phyloP scores from a whole-genome alignment of 2,329 filamentous ascomycete species.

The Ploettnerulaceae sp. region DNA sequence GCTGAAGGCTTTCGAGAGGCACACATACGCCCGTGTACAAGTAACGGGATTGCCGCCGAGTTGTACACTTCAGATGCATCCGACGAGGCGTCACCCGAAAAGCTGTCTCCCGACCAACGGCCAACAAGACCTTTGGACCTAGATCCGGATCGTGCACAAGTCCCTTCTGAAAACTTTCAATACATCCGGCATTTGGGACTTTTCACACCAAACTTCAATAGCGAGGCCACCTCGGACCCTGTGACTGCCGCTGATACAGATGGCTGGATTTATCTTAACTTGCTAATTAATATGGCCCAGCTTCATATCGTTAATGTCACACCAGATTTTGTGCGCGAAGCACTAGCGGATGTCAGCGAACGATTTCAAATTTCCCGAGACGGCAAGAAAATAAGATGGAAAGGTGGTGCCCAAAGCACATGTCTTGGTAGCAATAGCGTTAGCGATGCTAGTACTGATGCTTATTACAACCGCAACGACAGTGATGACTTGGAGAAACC shows the following conservation, averaged over 20 bases:
- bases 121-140: slow-evolving; percentile 73
- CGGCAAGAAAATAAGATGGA: slow-evolving; percentile 76
- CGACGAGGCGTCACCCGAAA: slow-evolving; percentile 13
- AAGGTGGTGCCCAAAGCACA: slow-evolving; percentile 61
- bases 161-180: slow-evolving; percentile 71
- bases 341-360: slow-evolving; percentile 63
- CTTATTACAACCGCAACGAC: slow-evolving; percentile 37
- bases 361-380: slow-evolving; percentile 75
- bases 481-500: slow-evolving; percentile 23
- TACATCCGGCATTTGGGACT: slow-evolving; percentile 74
- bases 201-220: slow-evolving; percentile 51
- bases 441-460: slow-evolving; percentile 47
- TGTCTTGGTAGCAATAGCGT: slow-evolving; percentile 60
- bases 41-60: neutral
- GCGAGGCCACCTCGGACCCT: slow-evolving; percentile 45
- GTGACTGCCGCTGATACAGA: slow-evolving; percentile 58
- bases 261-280: slow-evolving; percentile 78
- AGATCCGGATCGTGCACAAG: slow-evolving; percentile 71
- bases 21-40: slow-evolving; percentile 31
- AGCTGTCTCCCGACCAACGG: slow-evolving; percentile 58
- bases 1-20: slow-evolving; percentile 39
- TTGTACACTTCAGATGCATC: slow-evolving; percentile 12
- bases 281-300: slow-evolving; percentile 77
- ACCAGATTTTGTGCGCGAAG: slow-evolving; percentile 67
- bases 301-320: slow-evolving; percentile 82